These are phyloP conservation scores for Physcomitrellopsis africana DNA, from an alignment of 225 moss, liverwort and hornwort species.

Conservation along the genomic window DNA sequence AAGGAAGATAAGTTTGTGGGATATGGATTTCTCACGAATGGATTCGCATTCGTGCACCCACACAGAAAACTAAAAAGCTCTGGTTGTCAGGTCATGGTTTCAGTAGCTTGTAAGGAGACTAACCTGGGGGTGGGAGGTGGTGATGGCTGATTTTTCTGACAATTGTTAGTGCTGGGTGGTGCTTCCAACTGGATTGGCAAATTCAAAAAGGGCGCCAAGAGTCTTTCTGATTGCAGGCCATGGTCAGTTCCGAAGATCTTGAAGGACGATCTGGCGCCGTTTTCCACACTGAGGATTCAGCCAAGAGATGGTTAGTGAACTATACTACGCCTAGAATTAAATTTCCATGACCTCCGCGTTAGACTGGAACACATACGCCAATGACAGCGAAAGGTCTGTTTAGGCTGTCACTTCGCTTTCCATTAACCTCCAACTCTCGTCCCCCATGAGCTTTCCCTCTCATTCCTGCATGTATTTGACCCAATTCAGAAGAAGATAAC, in stretches of 20 bases:
- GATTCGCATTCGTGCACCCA: background rate
- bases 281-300: constrained; percentile 52
- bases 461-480: background rate
- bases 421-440: background rate
- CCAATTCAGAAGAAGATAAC: constrained; percentile 20
- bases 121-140: constrained; percentile 24
- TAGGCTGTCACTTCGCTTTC: background rate
- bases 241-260: constrained; percentile 30
- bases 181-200: constrained; percentile 56
- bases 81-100: background rate
- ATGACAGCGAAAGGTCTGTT: background rate
- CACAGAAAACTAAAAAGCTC: background rate
- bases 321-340: background rate
- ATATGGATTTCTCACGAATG: background rate
- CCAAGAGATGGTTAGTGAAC: constrained; percentile 36
- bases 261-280: constrained; percentile 42
- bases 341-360: background rate
- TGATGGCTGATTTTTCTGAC: constrained; percentile 31
- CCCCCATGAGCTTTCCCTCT: background rate
- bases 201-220: constrained; percentile 40
- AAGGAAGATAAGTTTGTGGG: background rate
- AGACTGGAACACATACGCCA: background rate
- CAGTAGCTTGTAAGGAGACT: background rate
- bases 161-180: constrained; percentile 42
- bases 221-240: constrained; percentile 36